Evolutionary conservation across 1,284 basidiomycete species (phyloP).

Genomic region (Austropuccinia psidii): DNA sequence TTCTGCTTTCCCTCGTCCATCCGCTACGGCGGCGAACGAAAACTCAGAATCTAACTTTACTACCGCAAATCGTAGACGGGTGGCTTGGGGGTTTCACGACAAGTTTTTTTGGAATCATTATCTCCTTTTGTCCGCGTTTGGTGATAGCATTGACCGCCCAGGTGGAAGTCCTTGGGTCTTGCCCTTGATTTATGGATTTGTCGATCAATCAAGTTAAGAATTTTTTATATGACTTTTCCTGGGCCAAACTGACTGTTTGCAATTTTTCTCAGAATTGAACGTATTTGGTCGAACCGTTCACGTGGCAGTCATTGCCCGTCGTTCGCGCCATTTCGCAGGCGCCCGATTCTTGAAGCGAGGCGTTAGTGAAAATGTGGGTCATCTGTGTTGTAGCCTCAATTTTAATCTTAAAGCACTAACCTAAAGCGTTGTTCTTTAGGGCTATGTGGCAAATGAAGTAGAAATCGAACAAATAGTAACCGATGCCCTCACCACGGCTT

Average conservation of each 20-base stretch:
- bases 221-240: not conserved
- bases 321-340: conserved; percentile 92
- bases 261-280: conserved; percentile 61
- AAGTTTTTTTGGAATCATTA: conserved; percentile 95
- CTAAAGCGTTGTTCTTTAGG: conserved; percentile 53
- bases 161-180: conserved; percentile 73
- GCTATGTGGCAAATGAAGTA: conserved; percentile 97
- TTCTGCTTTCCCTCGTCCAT: conserved; percentile 33
- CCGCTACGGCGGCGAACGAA: conserved; percentile 36
- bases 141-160: conserved; percentile 48
- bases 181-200: conserved; percentile 88
- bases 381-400: not conserved
- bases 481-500: conserved; percentile 72
- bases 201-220: conserved; percentile 88
- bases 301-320: conserved; percentile 83
- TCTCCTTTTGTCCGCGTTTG: conserved; percentile 62
- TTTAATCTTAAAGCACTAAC: no score
- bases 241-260: not conserved
- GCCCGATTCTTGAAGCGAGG: conserved; percentile 92
- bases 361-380: conserved; percentile 71
- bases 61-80: conserved; percentile 11
- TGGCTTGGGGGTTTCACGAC: conserved; percentile 62
- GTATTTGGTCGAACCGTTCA: conserved; percentile 85
- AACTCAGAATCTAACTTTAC: not conserved
- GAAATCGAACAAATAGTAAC: conserved; percentile 98